Conservation (phyloP, 2,329 filamentous ascomycete species). For the Colletotrichum tamarilloi region DNA sequence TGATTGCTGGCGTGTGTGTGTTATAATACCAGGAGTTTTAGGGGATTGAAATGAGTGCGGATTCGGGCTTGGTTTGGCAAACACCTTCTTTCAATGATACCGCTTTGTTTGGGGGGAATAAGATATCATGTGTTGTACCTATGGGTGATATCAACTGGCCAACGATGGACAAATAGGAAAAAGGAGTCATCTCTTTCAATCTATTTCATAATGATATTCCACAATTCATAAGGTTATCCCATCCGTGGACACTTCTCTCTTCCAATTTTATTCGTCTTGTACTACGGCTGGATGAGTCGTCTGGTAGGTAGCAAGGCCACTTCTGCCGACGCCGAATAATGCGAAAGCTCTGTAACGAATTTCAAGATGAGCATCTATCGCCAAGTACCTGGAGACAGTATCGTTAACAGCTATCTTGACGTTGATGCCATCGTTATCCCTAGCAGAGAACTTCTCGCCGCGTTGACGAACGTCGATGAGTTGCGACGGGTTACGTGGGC, state of each 20-base stretch:
- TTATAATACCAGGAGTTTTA: accelerated
- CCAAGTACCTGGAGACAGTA: too few species aligned
- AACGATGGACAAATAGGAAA: background rate
- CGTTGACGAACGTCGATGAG: too few species aligned
- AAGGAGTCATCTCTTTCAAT: background rate
- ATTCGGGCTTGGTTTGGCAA: background rate
- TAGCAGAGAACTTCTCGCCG: too few species aligned
- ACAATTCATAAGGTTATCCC: background rate
- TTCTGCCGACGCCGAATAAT: too few species aligned
- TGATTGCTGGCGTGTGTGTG: background rate
- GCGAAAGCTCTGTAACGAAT: too few species aligned
- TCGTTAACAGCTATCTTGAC: too few species aligned
- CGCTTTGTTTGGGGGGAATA: background rate
- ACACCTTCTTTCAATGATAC: conserved; percentile 26
- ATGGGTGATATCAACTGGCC: background rate
- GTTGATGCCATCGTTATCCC: too few species aligned
- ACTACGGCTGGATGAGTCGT: too few species aligned
- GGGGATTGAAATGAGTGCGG: background rate
- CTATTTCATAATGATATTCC: background rate
- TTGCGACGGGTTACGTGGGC: too few species aligned
- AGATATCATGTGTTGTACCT: background rate
- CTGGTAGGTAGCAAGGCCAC: too few species aligned
- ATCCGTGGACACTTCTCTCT: background rate
- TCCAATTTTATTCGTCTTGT: too few species aligned
- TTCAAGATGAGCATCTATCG: too few species aligned